Evolutionary conservation across 176 grass and related monocot species (phyloP).

Genomic region (Neostapfia colusana): DNA sequence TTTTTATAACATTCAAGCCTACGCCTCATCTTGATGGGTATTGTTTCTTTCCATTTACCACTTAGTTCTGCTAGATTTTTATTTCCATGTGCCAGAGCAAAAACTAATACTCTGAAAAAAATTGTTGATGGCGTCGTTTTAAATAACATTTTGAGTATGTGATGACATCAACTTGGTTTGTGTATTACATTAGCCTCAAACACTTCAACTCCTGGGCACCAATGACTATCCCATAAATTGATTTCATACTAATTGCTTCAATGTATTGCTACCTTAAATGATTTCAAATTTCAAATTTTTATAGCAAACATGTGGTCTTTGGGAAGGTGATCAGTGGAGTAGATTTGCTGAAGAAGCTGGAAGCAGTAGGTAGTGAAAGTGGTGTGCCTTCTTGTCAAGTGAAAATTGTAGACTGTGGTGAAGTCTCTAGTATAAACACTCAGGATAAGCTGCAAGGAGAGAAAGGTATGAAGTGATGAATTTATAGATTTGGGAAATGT

Average conservation of each 20-base stretch:
- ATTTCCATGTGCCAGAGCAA: slow-evolving; percentile 1
- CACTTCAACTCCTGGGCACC: too few species aligned
- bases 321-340: slow-evolving; percentile 58
- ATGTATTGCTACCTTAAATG: slow-evolving; percentile 25
- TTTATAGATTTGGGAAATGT: slow-evolving; percentile 6
- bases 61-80: background rate
- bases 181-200: background rate
- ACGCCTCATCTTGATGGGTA: slow-evolving; percentile 71
- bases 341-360: slow-evolving; percentile 63
- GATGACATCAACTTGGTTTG: background rate
- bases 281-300: slow-evolving; percentile 36
- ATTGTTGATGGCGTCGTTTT: background rate
- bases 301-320: slow-evolving; percentile 81
- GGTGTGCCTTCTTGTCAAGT: slow-evolving; percentile 51
- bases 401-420: slow-evolving; percentile 80
- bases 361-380: slow-evolving; percentile 43
- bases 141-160: background rate
- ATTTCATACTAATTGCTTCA: background rate
- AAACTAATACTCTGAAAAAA: background rate
- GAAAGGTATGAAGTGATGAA: slow-evolving; percentile 50
- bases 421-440: slow-evolving; percentile 42
- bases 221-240: background rate
- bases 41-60: slow-evolving; percentile 28
- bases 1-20: slow-evolving; percentile 66
- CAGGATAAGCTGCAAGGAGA: slow-evolving; percentile 41